Percentiles rank a stretch among this genome's conserved stretches.
Conservation (phyloP, 345 rosid species). For the Lumnitzera racemosa region DNA sequence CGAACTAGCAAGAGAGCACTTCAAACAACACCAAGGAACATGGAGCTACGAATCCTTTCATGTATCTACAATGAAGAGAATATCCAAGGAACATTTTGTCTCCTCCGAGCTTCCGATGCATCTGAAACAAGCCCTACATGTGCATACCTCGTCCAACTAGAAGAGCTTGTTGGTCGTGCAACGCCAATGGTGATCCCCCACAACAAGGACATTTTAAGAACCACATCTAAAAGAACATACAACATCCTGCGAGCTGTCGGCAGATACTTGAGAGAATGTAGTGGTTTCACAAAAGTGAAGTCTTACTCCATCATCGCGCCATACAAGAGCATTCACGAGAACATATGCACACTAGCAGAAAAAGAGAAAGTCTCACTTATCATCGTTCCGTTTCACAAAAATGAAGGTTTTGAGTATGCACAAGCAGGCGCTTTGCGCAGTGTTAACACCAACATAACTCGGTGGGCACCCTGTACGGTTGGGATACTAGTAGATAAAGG, state of each 20-base stretch:
- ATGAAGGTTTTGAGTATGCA: constrained; percentile 20
- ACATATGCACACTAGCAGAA: constrained; percentile 16
- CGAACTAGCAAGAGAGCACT: too few species aligned
- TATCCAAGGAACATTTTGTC: constrained; percentile 11
- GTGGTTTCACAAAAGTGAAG: neutral
- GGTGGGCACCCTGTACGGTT: constrained; percentile 8
- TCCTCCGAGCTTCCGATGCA: constrained; percentile 16
- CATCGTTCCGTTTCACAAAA: constrained; percentile 18
- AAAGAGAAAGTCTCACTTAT: constrained; percentile 16
- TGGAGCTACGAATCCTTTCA: constrained; percentile 15
- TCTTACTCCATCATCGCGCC: constrained; percentile 11
- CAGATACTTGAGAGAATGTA: constrained; percentile 2
- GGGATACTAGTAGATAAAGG: constrained; percentile 9
- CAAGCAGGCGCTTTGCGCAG: constrained; percentile 7
- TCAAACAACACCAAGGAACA: neutral
- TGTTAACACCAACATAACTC: neutral
- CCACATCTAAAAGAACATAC: neutral
- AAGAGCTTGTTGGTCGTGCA: constrained; percentile 19
- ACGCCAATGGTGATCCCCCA: constrained; percentile 14
- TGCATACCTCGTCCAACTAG: constrained; percentile 14
- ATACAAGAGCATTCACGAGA: constrained; percentile 16
- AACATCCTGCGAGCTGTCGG: constrained; percentile 18
- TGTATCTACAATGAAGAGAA: constrained; percentile 17
- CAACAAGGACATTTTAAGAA: neutral
- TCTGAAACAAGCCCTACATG: neutral